Percentiles rank a stretch among this genome's conserved stretches.
Evolutionary conservation across 257 asterid genomes (phyloP).

Genomic region (Mitragyna speciosa): DNA sequence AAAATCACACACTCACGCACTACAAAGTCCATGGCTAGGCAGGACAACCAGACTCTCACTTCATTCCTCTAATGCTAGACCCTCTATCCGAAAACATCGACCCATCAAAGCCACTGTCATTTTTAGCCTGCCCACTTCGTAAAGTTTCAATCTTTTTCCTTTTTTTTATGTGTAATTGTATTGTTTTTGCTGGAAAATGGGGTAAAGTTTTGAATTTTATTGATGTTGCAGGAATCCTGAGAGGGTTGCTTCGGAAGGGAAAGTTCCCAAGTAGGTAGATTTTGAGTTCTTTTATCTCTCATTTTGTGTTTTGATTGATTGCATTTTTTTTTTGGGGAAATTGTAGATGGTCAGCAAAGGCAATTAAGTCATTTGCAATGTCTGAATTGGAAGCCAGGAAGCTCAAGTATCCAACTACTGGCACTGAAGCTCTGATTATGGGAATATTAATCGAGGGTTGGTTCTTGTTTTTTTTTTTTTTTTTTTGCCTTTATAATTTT

Average conservation of each 20-base stretch:
- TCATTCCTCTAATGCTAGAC: constrained; percentile 29
- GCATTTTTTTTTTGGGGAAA: constrained; percentile 34
- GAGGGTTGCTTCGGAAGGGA: constrained; percentile 35
- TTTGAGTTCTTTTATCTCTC: constrained; percentile 21
- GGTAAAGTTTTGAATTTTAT: constrained; percentile 1
- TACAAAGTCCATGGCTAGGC: constrained; percentile 43
- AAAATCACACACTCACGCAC: constrained; percentile 10
- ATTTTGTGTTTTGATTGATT: constrained; percentile 24
- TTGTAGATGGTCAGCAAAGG: constrained; percentile 74
- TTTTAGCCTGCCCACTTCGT: constrained; percentile 52
- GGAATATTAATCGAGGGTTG: constrained; percentile 69
- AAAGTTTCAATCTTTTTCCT: constrained; percentile 13
- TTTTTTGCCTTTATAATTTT: constrained; percentile 1
- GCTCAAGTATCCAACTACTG: constrained; percentile 52
- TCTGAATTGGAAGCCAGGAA: constrained; percentile 72
- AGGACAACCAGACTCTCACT: constrained; percentile 26
- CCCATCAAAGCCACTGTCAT: constrained; percentile 41
- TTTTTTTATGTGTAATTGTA: not conserved
- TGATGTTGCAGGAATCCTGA: constrained; percentile 53
- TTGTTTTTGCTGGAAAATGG: not conserved
- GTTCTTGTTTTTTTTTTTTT: constrained; percentile 13
- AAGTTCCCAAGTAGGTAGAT: constrained; percentile 57
- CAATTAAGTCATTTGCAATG: constrained; percentile 67
- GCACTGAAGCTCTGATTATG: constrained; percentile 70
- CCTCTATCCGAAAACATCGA: constrained; percentile 27